A percentile compares a stretch with the other conserved stretches of the same genome.
These are phyloP conservation scores for Wickerhamiella spandovensis DNA, from an alignment of 805 yeast species.

Conservation along the genomic window DNA sequence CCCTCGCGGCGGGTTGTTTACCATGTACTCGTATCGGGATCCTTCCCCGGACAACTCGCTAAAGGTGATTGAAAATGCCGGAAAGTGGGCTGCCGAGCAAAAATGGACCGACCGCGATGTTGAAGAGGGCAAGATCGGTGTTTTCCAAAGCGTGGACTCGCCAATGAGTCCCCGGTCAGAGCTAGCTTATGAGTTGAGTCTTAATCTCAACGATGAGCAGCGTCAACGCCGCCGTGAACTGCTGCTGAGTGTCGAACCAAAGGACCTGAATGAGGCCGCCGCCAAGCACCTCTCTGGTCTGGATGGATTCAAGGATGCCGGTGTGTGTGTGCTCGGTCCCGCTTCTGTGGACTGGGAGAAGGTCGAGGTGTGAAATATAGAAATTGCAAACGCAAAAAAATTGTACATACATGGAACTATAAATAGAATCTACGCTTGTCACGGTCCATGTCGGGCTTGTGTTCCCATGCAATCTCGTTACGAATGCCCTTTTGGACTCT, in stretches of 20 bases:
- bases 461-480: slow-evolving; percentile 94
- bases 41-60: slow-evolving; percentile 72
- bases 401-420: slow-evolving; percentile 22
- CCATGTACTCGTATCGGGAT: slow-evolving; percentile 85
- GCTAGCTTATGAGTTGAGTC: slow-evolving; percentile 51
- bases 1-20: slow-evolving; percentile 66
- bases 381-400: background rate
- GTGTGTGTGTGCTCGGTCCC: slow-evolving; percentile 17
- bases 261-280: slow-evolving; percentile 53
- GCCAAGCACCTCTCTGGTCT: slow-evolving; percentile 43
- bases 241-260: slow-evolving; percentile 49
- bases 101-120: slow-evolving; percentile 52
- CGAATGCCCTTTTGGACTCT: slow-evolving; percentile 83
- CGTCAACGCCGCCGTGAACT: slow-evolving; percentile 67
- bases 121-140: slow-evolving; percentile 78
- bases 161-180: slow-evolving; percentile 73
- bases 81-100: slow-evolving; percentile 34
- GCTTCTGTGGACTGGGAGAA: background rate
- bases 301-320: slow-evolving; percentile 1
- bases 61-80: slow-evolving; percentile 41
- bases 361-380: background rate
- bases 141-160: slow-evolving; percentile 86
- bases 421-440: slow-evolving; percentile 87
- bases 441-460: slow-evolving; percentile 88
- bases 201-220: slow-evolving; percentile 64